These are phyloP conservation scores for Ananas comosus DNA, from an alignment of 176 grass and related monocot species.

Conservation along the genomic window DNA sequence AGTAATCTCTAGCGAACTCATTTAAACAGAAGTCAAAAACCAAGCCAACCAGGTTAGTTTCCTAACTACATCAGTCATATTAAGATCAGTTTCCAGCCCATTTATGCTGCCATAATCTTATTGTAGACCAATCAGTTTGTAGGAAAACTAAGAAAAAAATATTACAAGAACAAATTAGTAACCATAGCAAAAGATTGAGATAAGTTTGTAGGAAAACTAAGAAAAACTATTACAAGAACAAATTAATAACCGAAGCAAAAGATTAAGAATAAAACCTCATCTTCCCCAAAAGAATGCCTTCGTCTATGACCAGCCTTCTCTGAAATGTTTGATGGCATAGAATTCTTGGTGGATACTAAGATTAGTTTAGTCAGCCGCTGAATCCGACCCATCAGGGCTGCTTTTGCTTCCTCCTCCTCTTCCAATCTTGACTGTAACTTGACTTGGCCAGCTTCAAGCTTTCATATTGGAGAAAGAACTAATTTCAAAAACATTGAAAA, in stretches of 20 bases:
- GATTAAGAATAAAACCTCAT: slow-evolving; percentile 54
- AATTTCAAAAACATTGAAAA: not conserved
- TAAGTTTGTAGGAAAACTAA: not conserved
- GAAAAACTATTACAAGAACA: not conserved
- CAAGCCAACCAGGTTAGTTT: not conserved
- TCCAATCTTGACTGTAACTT: slow-evolving; percentile 95
- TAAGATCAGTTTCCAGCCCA: not conserved
- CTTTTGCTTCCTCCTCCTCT: slow-evolving; percentile 99
- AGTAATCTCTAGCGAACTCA: not conserved
- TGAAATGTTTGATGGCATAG: slow-evolving; percentile 62
- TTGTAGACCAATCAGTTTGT: not conserved
- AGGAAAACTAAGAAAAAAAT: not conserved
- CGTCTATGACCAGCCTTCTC: slow-evolving; percentile 45
- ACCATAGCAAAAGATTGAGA: slow-evolving; percentile 14
- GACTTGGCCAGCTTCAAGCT: slow-evolving; percentile 98
- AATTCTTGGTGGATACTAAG: slow-evolving; percentile 94
- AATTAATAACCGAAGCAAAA: slow-evolving; percentile 13
- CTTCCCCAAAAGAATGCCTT: slow-evolving; percentile 93
- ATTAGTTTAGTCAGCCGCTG: slow-evolving; percentile 94
- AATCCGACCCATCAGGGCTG: slow-evolving; percentile 92
- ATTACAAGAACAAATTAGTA: not conserved
- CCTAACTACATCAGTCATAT: not conserved
- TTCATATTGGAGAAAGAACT: not conserved
- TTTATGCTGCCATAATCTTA: not conserved
- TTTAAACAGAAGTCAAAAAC: not conserved